phyloP scores from a whole-genome alignment of 164 flowering plant genomes.

The Houttuynia cordata region DNA sequence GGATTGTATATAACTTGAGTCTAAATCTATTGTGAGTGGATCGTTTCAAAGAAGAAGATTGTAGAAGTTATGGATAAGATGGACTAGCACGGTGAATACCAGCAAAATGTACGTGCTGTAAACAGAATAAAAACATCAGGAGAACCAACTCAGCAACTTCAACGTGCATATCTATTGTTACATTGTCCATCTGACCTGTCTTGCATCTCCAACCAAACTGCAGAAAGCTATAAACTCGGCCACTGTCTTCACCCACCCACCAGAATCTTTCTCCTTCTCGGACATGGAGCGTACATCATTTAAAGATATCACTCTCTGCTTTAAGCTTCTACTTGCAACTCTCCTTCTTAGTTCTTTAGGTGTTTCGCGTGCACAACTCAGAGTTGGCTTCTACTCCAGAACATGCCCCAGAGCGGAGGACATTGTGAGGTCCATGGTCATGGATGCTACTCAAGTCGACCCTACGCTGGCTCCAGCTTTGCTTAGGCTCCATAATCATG shows the following conservation, averaged over 20 bases:
- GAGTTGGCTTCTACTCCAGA: slow-evolving; percentile 44
- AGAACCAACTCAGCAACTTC: too few relatives aligned
- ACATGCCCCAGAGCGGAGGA: slow-evolving; percentile 62
- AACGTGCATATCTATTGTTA: too few relatives aligned
- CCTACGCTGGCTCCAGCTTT: slow-evolving; percentile 33
- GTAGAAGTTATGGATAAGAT: too few relatives aligned
- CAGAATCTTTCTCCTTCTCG: not conserved
- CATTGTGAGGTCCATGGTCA: slow-evolving; percentile 30
- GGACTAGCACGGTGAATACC: too few relatives aligned
- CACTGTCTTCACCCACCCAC: not conserved
- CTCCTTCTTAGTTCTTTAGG: slow-evolving; percentile 4
- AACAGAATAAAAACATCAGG: too few relatives aligned
- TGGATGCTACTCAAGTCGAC: slow-evolving; percentile 20
- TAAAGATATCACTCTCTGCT: not conserved
- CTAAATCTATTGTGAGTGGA: too few relatives aligned
- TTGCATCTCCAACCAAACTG: not conserved
- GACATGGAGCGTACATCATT: not conserved
- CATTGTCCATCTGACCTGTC: not conserved
- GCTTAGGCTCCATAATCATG: slow-evolving; percentile 33
- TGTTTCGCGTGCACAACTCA: slow-evolving; percentile 14
- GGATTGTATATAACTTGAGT: too few relatives aligned
- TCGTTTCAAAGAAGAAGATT: too few relatives aligned
- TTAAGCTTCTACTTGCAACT: not conserved
- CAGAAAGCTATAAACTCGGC: not conserved
- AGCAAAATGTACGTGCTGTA: too few relatives aligned